A percentile compares a stretch with the other conserved stretches of the same genome.
Conservation (phyloP, 2,329 filamentous ascomycete genomes). For the Colletotrichum phormii region DNA sequence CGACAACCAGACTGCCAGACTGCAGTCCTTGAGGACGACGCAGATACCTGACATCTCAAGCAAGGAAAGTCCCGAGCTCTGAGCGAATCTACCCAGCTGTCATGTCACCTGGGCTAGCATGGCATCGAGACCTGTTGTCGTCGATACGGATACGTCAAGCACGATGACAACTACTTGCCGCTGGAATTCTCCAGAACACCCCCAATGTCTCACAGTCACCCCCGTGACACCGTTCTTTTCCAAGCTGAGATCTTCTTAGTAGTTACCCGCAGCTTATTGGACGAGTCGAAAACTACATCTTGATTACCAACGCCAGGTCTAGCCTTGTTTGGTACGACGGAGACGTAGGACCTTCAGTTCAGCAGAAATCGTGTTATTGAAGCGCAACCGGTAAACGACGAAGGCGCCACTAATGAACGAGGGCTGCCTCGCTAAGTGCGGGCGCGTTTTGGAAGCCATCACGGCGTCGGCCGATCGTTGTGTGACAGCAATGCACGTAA, state of each 20-base stretch:
- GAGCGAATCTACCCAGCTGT: not conserved
- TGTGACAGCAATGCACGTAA: constrained; percentile 6
- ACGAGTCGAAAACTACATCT: not conserved
- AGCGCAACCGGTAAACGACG: constrained; percentile 9
- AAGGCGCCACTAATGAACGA: constrained; percentile 9
- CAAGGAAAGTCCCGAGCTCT: too few species aligned
- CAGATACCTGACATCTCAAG: not conserved
- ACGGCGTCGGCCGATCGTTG: constrained; percentile 20
- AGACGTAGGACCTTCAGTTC: not conserved
- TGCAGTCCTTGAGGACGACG: not conserved
- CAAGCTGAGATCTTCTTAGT: constrained; percentile 8
- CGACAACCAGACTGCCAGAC: not conserved
- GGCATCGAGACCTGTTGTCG: not conserved
- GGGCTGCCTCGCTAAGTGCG: constrained; percentile 24
- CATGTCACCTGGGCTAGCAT: not conserved
- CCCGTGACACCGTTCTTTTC: constrained; percentile 5
- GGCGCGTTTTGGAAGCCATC: constrained; percentile 18
- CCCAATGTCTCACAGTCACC: constrained; percentile 6
- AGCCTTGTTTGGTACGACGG: constrained; percentile 14
- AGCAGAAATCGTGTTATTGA: not conserved
- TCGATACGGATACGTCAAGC: not conserved
- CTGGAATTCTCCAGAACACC: constrained; percentile 14
- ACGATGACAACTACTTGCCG: not conserved
- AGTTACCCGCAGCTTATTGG: not conserved
- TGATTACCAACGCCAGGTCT: constrained; percentile 13